phyloP scores from a whole-genome alignment of 1,139 yeast genomes.

The Taphrina flavorubra region DNA sequence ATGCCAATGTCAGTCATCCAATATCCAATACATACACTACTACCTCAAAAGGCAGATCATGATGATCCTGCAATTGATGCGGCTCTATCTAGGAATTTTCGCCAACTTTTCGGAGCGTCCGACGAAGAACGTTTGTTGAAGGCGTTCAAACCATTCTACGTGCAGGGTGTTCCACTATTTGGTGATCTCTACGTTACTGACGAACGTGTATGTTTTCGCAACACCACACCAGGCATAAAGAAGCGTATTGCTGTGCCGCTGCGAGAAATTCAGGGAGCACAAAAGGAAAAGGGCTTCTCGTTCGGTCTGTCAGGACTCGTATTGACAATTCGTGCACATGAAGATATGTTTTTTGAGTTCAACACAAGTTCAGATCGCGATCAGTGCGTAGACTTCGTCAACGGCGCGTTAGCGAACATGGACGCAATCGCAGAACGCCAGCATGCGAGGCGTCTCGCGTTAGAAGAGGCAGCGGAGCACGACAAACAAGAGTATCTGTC shows the following conservation, averaged over 20 bases:
- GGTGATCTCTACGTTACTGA: constrained; percentile 81
- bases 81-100: constrained; percentile 56
- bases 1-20: constrained; percentile 8
- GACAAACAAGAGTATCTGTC: constrained; percentile 49
- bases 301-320: constrained; percentile 74
- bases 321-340: constrained; percentile 71
- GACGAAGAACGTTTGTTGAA: constrained; percentile 63
- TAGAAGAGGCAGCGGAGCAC: constrained; percentile 12
- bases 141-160: constrained; percentile 73
- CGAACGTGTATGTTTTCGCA: constrained; percentile 72
- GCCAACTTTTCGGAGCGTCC: constrained; percentile 68
- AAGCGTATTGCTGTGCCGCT: constrained; percentile 87
- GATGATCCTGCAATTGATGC: constrained; percentile 11
- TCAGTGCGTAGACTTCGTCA: constrained; percentile 61
- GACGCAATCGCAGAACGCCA: constrained; percentile 7
- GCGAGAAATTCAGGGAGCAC: constrained; percentile 69
- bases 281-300: constrained; percentile 67
- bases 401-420: constrained; percentile 39
- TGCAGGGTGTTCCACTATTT: constrained; percentile 73
- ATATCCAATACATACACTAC: constrained; percentile 3
- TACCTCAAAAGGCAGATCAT: constrained; percentile 3
- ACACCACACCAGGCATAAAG: constrained; percentile 76
- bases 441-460: background rate
- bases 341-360: constrained; percentile 77
- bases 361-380: constrained; percentile 69